Base-by-base conservation (phyloP, 2,329 filamentous ascomycete genomes). In the Cryphonectria naterciae region DNA sequence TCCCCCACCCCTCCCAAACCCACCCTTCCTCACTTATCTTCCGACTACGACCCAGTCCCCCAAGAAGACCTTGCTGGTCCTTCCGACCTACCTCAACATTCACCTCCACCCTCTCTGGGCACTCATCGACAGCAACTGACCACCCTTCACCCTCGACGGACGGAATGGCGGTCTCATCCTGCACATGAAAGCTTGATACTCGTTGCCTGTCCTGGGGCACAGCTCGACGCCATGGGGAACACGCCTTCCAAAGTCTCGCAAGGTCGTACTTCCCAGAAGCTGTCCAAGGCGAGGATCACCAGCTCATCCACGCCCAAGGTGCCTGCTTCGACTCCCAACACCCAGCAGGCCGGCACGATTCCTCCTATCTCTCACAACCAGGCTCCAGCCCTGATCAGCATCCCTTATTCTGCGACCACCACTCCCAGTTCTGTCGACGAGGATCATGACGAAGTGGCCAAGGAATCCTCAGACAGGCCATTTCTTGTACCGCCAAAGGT, bases 211-310 rank as follows among this genome's bases (percentile, higher is more conserved):
- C 60, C 71, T n/a, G 54, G 58, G 69, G 58, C 63, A 62, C 37
- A 32, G 43, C 22, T 32, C 66, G 68, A 65, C 67, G 69, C 54
- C 67, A 73, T 73, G 72, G 72, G 72, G 19, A 73, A 73, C 65
- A 41, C 65, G 28, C 72, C 72, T 17, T 73, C 72, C 35, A 71
- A 72, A 49, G 67, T 69, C 41, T 52, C 65, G 43, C 72, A 69
- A 64, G 68, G 70, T 67, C 67, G 69, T 43, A 15, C 64, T n/a
- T 41, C 62, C 56, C 72, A 73, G n/a, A 73, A 69, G 61, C 54
- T 73, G 62, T 69, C 70, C 41, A 73, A 73, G 66, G 41, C 69
- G 52, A 69, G 56, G 56, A 46, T 63, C 41, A 54, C 64, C 69
- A 68, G 65, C 39, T 46, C 46, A n/a, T 49, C 66, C 54, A 32